Conservation (phyloP, 2,329 filamentous ascomycete species). For the Paraconiothyrium brasiliense region DNA sequence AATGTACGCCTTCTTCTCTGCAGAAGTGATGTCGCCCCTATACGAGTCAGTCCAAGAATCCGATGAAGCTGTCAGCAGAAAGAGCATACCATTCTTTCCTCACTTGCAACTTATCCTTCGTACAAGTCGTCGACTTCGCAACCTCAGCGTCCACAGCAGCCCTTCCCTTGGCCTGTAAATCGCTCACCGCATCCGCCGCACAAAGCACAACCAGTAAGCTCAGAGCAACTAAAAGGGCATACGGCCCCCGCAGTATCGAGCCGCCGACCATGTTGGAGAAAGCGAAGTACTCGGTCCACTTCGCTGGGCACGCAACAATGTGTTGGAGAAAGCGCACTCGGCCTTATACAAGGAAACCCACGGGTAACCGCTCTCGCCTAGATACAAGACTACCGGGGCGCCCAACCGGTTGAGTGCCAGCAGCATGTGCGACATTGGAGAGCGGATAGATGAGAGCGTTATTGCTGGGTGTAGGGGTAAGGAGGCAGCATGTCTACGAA, state of each 20-base stretch:
- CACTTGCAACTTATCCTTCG: conserved; percentile 41
- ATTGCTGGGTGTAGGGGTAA: conserved; percentile 27
- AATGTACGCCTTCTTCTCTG: conserved; percentile 49
- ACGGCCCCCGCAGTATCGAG: conserved; percentile 29
- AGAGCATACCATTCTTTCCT: conserved; percentile 40
- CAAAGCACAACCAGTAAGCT: conserved; percentile 32
- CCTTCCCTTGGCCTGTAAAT: conserved; percentile 39
- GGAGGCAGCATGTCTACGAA: not conserved
- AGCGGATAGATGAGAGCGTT: conserved; percentile 33
- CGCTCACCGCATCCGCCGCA: conserved; percentile 37
- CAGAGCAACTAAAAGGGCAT: conserved; percentile 31
- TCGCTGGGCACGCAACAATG: not conserved
- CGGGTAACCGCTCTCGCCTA: conserved; percentile 16
- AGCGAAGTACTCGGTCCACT: not conserved
- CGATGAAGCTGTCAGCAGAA: not conserved
- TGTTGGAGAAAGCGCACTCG: conserved; percentile 14
- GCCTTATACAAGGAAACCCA: conserved; percentile 29
- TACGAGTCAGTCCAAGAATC: conserved; percentile 10
- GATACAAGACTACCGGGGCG: conserved; percentile 20
- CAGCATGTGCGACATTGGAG: conserved; percentile 17
- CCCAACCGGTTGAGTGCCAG: conserved; percentile 23
- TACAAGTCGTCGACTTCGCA: conserved; percentile 41
- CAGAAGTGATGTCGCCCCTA: conserved; percentile 40
- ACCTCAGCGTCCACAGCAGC: conserved; percentile 38
- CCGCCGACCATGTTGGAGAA: conserved; percentile 13